Conservation (phyloP, 257 asterid species). For the Rhazya stricta region DNA sequence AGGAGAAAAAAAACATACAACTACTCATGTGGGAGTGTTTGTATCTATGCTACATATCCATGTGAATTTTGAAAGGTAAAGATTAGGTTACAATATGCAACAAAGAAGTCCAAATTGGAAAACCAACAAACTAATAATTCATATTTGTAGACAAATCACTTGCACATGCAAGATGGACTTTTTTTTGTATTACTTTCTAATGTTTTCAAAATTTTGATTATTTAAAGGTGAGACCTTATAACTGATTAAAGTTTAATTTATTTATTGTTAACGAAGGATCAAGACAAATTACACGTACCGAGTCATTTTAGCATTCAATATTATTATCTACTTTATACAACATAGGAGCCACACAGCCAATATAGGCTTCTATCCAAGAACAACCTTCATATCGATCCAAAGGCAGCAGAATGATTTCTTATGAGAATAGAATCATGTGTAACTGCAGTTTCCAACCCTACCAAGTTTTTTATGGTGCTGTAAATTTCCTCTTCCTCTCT, state of each 20-base stretch:
- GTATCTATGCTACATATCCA: too few relatives aligned
- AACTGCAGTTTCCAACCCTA: background rate
- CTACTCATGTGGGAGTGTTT: too few relatives aligned
- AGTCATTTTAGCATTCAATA: too few relatives aligned
- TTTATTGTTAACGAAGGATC: too few relatives aligned
- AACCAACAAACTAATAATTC: too few relatives aligned
- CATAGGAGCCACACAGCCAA: too few relatives aligned
- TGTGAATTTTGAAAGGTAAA: background rate
- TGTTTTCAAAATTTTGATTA: background rate
- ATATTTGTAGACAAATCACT: background rate
- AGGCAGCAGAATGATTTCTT: background rate
- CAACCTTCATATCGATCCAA: background rate
- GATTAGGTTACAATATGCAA: background rate
- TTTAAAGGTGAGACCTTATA: too few relatives aligned
- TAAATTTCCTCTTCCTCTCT: background rate
- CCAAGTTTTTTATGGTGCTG: background rate
- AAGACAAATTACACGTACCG: too few relatives aligned
- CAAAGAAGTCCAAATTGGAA: background rate
- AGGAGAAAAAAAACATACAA: background rate
- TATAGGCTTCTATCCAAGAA: background rate
- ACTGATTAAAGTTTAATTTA: too few relatives aligned
- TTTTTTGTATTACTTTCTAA: background rate
- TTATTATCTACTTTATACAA: too few relatives aligned
- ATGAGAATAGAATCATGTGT: slow-evolving; percentile 2
- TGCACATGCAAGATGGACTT: background rate